phyloP scores from a whole-genome alignment of 1,139 yeast genomes.

The Candida sp. region DNA sequence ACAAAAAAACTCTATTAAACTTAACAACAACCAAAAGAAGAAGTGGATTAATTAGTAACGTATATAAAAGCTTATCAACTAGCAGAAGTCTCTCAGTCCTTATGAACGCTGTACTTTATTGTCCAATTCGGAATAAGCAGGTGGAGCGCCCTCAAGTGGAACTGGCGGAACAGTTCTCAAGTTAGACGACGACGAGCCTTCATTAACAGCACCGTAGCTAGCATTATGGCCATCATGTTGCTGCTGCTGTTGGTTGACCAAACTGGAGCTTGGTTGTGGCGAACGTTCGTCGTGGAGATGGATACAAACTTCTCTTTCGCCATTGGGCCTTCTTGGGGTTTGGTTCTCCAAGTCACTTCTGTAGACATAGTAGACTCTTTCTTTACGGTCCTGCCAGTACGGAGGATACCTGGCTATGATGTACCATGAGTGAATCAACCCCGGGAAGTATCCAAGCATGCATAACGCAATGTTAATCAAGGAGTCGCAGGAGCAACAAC shows the following conservation, averaged over 20 bases:
- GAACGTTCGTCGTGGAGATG: conserved; percentile 5
- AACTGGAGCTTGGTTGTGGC: conserved; percentile 14
- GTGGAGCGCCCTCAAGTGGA: conserved; percentile 24
- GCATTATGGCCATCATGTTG: conserved; percentile 12
- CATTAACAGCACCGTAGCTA: conserved; percentile 31
- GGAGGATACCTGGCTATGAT: conserved; percentile 56
- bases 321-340: conserved; percentile 8
- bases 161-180: conserved; percentile 3
- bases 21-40: not conserved
- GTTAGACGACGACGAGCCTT: conserved; percentile 19
- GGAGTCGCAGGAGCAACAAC: conserved; percentile 65
- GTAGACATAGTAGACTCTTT: conserved; percentile 37
- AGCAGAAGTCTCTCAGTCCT: not conserved
- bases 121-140: conserved; percentile 41
- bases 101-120: conserved; percentile 16
- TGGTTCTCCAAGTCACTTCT: conserved; percentile 38
- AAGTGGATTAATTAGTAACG: not conserved
- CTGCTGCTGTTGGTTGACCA: conserved; percentile 8
- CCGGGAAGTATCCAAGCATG: conserved; percentile 68
- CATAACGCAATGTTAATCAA: conserved; percentile 62
- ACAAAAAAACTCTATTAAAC: not conserved
- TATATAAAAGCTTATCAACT: not conserved
- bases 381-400: conserved; percentile 21
- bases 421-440: conserved; percentile 70
- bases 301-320: conserved; percentile 4